Percentiles rank a stretch among this genome's conserved stretches.
Evolutionary conservation across 2,329 filamentous ascomycete genomes (phyloP).

Genomic region (Ceratocystis lukuohia): DNA sequence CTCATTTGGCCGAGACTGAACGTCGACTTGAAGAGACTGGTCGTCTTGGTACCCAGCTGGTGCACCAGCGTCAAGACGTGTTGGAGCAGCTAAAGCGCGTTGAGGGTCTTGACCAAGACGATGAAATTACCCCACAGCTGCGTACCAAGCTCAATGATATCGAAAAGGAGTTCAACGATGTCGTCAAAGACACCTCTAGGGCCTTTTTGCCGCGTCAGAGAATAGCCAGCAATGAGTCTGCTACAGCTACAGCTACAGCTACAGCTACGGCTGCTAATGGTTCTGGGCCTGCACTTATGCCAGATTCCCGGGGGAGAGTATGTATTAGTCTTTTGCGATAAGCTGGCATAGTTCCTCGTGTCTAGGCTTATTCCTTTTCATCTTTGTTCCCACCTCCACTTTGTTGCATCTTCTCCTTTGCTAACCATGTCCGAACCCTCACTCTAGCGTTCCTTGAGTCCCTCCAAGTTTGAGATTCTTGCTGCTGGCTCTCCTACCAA

Average conservation of each 20-base stretch:
- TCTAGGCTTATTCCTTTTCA: too few relatives aligned
- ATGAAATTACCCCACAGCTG: conserved; percentile 69
- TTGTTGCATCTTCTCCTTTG: background rate
- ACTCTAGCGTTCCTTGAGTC: conserved; percentile 51
- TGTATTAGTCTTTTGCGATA: background rate
- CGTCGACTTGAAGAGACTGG: conserved; percentile 83
- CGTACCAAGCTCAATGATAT: conserved; percentile 72
- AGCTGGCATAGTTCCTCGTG: too few relatives aligned
- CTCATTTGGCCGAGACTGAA: conserved; percentile 85
- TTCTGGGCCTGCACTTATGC: conserved; percentile 39
- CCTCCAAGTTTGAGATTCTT: conserved; percentile 70
- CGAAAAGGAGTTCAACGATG: conserved; percentile 89
- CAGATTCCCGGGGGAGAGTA: conserved; percentile 42
- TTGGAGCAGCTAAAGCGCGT: conserved; percentile 73
- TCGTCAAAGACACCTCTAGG: conserved; percentile 76
- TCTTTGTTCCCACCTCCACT: too few relatives aligned
- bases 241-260: conserved; percentile 19
- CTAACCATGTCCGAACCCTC: conserved; percentile 1
- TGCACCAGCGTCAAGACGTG: conserved; percentile 76
- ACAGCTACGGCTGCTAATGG: background rate
- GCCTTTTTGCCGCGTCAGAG: conserved; percentile 79
- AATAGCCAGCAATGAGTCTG: conserved; percentile 54
- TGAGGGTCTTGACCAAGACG: conserved; percentile 60
- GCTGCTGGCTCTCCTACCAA: conserved; percentile 81
- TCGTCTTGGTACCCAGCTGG: conserved; percentile 71